Evolutionary conservation across 1,284 basidiomycete species (phyloP).

Genomic region (Chondrostereum purpureum): DNA sequence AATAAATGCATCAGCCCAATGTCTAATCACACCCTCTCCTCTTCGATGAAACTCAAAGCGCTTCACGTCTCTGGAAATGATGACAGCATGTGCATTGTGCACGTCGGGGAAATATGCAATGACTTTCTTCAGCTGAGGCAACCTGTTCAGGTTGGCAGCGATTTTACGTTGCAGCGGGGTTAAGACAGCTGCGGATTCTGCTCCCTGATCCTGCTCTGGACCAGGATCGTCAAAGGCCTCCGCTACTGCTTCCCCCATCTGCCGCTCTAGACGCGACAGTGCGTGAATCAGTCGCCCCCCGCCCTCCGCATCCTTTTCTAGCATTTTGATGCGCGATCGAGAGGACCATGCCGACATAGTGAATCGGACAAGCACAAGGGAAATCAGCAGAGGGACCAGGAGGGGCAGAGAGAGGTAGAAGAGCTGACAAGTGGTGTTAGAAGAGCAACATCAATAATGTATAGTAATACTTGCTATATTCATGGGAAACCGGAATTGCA

Average conservation of each 20-base stretch:
- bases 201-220: no score
- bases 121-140: constrained; percentile 64
- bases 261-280: constrained; percentile 48
- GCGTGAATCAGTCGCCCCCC: constrained; percentile 43
- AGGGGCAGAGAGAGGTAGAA: constrained; percentile 53
- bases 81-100: constrained; percentile 60
- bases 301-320: constrained; percentile 43
- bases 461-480: constrained; percentile 53
- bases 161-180: constrained; percentile 48
- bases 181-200: constrained; percentile 27
- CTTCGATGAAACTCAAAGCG: constrained; percentile 47
- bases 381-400: constrained; percentile 54
- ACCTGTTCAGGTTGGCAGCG: constrained; percentile 49
- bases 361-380: constrained; percentile 44
- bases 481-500: constrained; percentile 62
- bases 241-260: constrained; percentile 49
- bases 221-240: constrained; percentile 33
- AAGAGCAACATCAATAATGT: background rate
- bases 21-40: constrained; percentile 58
- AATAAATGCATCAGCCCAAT: constrained; percentile 65
- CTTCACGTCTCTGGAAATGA: constrained; percentile 60
- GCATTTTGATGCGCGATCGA: constrained; percentile 48
- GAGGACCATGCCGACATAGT: constrained; percentile 48
- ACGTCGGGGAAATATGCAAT: constrained; percentile 52
- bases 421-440: constrained; percentile 28